phyloP scores from a whole-genome alignment of 1,284 basidiomycete genomes.

The Leccinum pachyderme region DNA sequence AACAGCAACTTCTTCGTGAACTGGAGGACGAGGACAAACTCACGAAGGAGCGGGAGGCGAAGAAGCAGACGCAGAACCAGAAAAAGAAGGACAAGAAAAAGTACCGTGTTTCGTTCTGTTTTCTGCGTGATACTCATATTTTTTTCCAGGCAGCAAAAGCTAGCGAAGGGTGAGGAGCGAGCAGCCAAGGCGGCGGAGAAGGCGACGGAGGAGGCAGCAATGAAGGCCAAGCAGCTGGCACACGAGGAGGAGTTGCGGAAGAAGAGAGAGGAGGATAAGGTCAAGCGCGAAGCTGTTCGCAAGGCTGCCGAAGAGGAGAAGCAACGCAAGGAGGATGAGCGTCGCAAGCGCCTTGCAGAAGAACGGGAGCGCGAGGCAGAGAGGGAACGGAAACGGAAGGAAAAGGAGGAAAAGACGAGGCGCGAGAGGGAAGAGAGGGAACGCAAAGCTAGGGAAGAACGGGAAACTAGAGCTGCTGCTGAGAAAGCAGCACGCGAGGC shows the following conservation, averaged over 20 bases:
- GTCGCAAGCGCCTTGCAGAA: slow-evolving; percentile 67
- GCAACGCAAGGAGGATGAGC: slow-evolving; percentile 75
- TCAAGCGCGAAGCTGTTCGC: slow-evolving; percentile 70
- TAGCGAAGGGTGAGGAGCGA: slow-evolving; percentile 88
- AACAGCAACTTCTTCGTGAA: slow-evolving; percentile 83
- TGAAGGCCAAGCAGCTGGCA: slow-evolving; percentile 64
- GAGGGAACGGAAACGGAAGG: slow-evolving; percentile 57
- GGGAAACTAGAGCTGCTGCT: slow-evolving; percentile 48
- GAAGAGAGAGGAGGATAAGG: slow-evolving; percentile 71
- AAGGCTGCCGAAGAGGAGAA: slow-evolving; percentile 80
- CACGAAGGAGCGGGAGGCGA: slow-evolving; percentile 82
- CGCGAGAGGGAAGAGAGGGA: slow-evolving; percentile 66
- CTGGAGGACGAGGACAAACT: slow-evolving; percentile 87
- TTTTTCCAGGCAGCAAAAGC: slow-evolving; percentile 75
- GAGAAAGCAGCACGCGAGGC: slow-evolving; percentile 53
- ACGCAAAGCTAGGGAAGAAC: slow-evolving; percentile 56
- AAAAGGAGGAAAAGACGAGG: slow-evolving; percentile 63
- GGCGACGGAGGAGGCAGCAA: slow-evolving; percentile 75
- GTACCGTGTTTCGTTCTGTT: slow-evolving; percentile 37
- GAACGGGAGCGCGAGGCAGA: slow-evolving; percentile 66
- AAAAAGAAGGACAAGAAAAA: slow-evolving; percentile 99
- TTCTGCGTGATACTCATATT: slow-evolving; percentile 3
- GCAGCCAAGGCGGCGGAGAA: slow-evolving; percentile 78
- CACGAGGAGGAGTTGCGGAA: slow-evolving; percentile 63
- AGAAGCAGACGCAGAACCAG: slow-evolving; percentile 95